Evolutionary conservation across 169 alveolate species (phyloP).

Genomic region (Ichthyophthirius multifiliis): DNA sequence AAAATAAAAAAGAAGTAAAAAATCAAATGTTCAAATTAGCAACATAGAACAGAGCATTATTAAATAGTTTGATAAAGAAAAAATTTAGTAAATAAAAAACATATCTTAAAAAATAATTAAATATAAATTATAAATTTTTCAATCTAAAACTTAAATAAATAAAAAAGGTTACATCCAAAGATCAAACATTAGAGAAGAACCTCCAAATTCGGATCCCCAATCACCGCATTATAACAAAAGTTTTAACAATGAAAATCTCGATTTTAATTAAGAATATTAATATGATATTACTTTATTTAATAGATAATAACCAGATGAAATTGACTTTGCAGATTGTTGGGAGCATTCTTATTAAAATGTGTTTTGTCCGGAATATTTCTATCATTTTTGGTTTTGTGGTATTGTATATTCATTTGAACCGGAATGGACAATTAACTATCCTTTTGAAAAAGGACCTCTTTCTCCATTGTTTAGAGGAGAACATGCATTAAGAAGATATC

Average conservation of each 20-base stretch:
- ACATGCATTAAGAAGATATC: conserved; percentile 82
- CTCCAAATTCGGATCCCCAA: conserved; percentile 14
- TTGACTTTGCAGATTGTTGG: conserved; percentile 46
- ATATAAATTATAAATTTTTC: too few species aligned
- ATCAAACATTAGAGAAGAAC: neutral
- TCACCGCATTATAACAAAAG: conserved; percentile 21
- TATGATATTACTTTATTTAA: conserved; percentile 23
- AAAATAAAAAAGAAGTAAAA: too few species aligned
- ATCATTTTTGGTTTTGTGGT: conserved; percentile 50
- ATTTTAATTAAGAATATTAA: conserved; percentile 27
- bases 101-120: too few species aligned
- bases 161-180: neutral
- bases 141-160: too few species aligned
- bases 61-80: too few species aligned
- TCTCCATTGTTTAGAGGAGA: conserved; percentile 83
- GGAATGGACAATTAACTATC: conserved; percentile 69
- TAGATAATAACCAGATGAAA: conserved; percentile 36
- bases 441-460: conserved; percentile 80
- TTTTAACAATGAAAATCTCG: conserved; percentile 22
- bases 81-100: too few species aligned
- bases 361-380: conserved; percentile 41
- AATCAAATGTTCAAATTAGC: too few species aligned
- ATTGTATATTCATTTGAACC: conserved; percentile 42
- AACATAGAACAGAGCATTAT: too few species aligned
- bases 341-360: conserved; percentile 33